A percentile compares a stretch with the other conserved stretches of the same genome.
Conservation (phyloP, 495 filamentous ascomycete species). For the Cenococcum geophilum region DNA sequence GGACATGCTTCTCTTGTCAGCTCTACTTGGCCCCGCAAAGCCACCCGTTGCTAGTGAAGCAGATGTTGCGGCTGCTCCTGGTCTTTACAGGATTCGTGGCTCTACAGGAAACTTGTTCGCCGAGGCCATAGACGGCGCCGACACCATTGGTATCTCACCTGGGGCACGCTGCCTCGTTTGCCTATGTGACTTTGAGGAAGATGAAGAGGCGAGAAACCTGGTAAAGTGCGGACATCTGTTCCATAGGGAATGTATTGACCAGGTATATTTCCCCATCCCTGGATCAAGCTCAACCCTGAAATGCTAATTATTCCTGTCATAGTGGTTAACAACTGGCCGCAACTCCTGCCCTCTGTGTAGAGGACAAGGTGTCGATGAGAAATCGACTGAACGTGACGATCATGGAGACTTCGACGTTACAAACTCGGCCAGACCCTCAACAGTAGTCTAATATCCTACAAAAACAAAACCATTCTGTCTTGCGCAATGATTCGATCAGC, state of each 20-base stretch:
- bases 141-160: conserved; percentile 46
- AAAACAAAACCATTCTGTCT: too few species aligned
- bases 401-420: conserved; percentile 3
- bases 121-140: conserved; percentile 44
- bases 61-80: conserved; percentile 60
- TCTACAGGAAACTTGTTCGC: conserved; percentile 41
- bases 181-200: conserved; percentile 61
- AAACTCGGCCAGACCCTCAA: not conserved
- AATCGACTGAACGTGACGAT: conserved; percentile 20
- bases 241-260: conserved; percentile 69
- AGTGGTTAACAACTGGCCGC: conserved; percentile 76
- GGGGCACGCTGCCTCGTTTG: conserved; percentile 67
- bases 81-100: conserved; percentile 36
- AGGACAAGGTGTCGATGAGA: conserved; percentile 63
- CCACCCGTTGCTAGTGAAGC: conserved; percentile 64
- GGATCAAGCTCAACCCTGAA: not conserved
- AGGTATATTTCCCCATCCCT: conserved; percentile 46
- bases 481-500: too few species aligned
- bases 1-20: conserved; percentile 70
- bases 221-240: conserved; percentile 65
- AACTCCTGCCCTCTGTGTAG: conserved; percentile 73
- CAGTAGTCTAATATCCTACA: not conserved
- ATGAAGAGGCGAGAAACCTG: conserved; percentile 58
- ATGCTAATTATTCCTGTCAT: conserved; percentile 22
- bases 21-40: conserved; percentile 66